Conservation (phyloP, 1,284 basidiomycete species). For the Naganishia sp. region DNA sequence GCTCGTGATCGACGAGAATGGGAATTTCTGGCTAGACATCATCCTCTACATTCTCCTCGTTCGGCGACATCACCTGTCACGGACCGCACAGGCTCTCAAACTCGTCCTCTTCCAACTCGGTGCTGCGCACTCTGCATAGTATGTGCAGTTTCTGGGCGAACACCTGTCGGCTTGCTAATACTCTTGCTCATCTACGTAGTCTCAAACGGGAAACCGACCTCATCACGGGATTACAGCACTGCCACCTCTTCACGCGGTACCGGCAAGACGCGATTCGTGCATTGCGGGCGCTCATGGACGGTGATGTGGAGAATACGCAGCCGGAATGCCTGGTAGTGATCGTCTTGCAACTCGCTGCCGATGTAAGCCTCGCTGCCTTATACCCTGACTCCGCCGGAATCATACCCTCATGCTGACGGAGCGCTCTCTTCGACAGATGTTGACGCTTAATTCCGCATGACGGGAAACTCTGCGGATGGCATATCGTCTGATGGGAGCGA, state of each 20-base stretch:
- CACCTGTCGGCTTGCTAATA: background rate
- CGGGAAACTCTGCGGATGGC: slow-evolving; percentile 14
- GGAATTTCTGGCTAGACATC: slow-evolving; percentile 13
- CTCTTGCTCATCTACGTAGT: background rate
- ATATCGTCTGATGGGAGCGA: slow-evolving; percentile 1
- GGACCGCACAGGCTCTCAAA: slow-evolving; percentile 2
- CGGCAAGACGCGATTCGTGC: background rate
- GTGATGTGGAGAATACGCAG: background rate
- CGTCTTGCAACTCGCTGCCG: slow-evolving; percentile 11
- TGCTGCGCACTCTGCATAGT: slow-evolving; percentile 17
- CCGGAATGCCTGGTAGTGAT: slow-evolving; percentile 7
- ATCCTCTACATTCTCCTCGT: slow-evolving; percentile 18
- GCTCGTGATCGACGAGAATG: slow-evolving; percentile 12
- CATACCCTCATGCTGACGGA: background rate
- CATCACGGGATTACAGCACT: slow-evolving; percentile 19
- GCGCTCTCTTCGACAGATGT: slow-evolving; percentile 1
- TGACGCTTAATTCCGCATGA: slow-evolving; percentile 12
- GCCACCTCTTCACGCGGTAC: slow-evolving; percentile 5
- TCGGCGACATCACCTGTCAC: background rate
- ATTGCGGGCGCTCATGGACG: background rate
- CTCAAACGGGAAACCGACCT: slow-evolving; percentile 15
- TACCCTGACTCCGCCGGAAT: background rate
- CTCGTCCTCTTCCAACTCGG: slow-evolving; percentile 9
- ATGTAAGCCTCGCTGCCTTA: background rate
- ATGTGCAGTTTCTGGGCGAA: background rate